phyloP scores from a whole-genome alignment of 148 eudicot genomes.

The Selenicereus undatus region DNA sequence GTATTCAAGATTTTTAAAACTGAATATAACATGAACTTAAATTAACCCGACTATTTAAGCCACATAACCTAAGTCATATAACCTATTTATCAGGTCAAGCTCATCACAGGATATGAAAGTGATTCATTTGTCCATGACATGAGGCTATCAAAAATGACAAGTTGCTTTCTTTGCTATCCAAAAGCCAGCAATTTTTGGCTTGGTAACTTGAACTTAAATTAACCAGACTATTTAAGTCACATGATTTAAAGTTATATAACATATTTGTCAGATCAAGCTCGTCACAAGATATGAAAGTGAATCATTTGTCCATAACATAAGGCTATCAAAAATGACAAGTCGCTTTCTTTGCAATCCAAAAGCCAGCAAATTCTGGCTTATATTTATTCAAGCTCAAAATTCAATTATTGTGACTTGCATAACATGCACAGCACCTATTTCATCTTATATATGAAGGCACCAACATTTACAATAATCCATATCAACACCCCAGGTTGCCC shows the following conservation, averaged over 20 bases:
- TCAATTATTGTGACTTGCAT: background rate
- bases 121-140: background rate
- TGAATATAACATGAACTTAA: too few relatives aligned
- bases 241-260: too few relatives aligned
- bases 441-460: background rate
- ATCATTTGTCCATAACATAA: background rate
- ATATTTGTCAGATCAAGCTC: too few relatives aligned
- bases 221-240: too few relatives aligned
- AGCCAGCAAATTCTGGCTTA: background rate
- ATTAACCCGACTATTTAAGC: too few relatives aligned
- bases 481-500: background rate
- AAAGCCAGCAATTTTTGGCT: background rate
- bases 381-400: background rate
- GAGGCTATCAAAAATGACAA: background rate
- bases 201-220: too few relatives aligned
- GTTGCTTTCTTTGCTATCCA: background rate
- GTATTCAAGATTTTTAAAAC: too few relatives aligned
- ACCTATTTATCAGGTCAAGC: too few relatives aligned
- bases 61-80: too few relatives aligned
- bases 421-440: constrained; percentile 3
- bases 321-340: background rate
- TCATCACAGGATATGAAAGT: background rate
- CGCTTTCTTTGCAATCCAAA: background rate
- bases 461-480: constrained; percentile 7
- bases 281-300: background rate